Evolutionary conservation across 345 rosid genomes (phyloP), one percentile per base, ranked within the genome.

Genomic region (Brassica incana): DNA sequence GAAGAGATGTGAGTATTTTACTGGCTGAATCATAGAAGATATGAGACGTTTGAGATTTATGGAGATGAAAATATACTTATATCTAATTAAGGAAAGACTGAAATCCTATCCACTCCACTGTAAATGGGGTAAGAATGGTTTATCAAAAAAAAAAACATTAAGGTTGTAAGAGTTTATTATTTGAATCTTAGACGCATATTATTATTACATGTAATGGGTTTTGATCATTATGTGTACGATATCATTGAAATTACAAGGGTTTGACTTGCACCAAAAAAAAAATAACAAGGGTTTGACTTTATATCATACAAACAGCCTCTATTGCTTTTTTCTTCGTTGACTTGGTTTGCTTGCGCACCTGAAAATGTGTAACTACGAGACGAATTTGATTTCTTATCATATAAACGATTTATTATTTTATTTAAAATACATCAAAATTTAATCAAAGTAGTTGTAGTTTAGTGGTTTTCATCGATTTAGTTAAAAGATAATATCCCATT

Each of bases 301-400:
- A 2, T n/a, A 3, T 38, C 2, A 8, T 18, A 8, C 63, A 20
- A 20, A 20, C 29, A 48, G 5, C 2, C 65, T 16, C 7, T 70
- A 65, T 84, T 81, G 67, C 84, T 88, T 86, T 7, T 60, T 20
- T 78, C 72, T 65, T 50, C 79, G 77, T 81, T 81, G 84, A 75
- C 61, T 62, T 25, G 70, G 70, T 40, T 8, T 38, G 45, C 45
- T 29, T 29, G 32, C 64, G 70, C 30, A 35, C 18, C 25, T 9
- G 3, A 43, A 43, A 43, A 43, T 43, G 50, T 43, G 50, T 43
- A 10, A 10, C 50, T 43, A 43, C 14, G 12, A 43, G 50, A 43
- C 50, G 50, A 40, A 40, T 40, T 40, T 40, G 48, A 6, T 35
- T 35, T 35, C 38, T 35, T 35, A 35, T 35, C 38, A 35, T 35